Base-by-base conservation (phyloP, 2,329 filamentous ascomycete genomes). In the Didymella keratinophila region DNA sequence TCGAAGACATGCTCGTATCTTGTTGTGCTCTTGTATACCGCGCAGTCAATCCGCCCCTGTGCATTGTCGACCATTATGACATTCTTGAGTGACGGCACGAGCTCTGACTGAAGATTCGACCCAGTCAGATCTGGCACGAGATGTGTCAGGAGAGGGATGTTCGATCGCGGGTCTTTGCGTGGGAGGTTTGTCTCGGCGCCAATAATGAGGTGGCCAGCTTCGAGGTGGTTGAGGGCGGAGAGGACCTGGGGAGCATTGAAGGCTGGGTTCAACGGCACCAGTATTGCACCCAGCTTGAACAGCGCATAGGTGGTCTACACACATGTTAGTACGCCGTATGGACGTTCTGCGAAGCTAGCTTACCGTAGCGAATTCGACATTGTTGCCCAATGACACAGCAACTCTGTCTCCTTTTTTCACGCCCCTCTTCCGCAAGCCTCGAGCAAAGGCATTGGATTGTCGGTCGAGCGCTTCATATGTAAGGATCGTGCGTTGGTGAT, bases 221-320 rank as follows among this genome's bases (percentile, higher is more conserved):
- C 83, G 0, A 99, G 84, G 70, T 96, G 93, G 9, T 83, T 84
- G 27, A 98, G 81, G 0, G 93, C 94, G 2, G 92, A 85, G 5
- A 86, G 82, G 9, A 98, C 87, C 79, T 98, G 95, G 5, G 81
- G 76, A 3, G 86, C 83, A 66, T 92, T 96, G 81, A 98, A 98
- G 1, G 87, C 89, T 20, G 93, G 94, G 75, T 99, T 98, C 23
- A 98, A 79, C 0, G 94, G 95, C n/a, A 96, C 93, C 62, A 98
- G 81, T 49, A 98, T 86, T 23, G 92, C 94, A n/a, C 95, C 95
- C 10, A 98, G 84, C 78, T 98, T 98, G 81, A 94, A 97, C 53
- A 95, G 77, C 0, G 93, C 93, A 78, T 98, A 98, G 6, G 90
- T 94, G 20, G 77, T 75, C 83, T 77, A 10, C 11, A 79, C 50